Percentiles rank a stretch among this genome's conserved stretches.
These are phyloP conservation scores for Saraca asoca DNA, from an alignment of 331 rosid genomes.

Conservation along the genomic window DNA sequence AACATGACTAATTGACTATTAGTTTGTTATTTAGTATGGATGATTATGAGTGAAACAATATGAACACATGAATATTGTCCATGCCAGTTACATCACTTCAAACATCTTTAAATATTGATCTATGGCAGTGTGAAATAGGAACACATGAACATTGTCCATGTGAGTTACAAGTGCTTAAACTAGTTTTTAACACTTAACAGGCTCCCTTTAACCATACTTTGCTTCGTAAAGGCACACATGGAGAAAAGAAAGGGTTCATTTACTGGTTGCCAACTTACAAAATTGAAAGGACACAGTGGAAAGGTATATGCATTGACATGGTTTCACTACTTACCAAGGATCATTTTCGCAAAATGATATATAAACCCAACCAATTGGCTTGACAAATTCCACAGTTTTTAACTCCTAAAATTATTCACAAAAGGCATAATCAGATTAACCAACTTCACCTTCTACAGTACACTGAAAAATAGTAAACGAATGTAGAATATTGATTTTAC, in stretches of 20 bases:
- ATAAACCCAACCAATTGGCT: conserved; percentile 92
- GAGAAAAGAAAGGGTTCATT: not conserved
- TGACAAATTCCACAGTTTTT: conserved; percentile 76
- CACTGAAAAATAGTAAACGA: not conserved
- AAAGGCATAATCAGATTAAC: conserved; percentile 17
- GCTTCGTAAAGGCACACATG: not conserved
- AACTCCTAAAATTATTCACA: conserved; percentile 64
- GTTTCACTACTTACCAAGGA: conserved; percentile 60
- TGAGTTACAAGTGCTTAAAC: no score
- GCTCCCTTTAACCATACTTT: not conserved
- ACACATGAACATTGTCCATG: no score
- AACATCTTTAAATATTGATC: conserved; percentile 6
- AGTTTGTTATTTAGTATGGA: no score
- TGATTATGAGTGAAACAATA: no score
- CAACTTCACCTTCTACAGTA: conserved; percentile 19
- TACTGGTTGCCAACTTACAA: not conserved
- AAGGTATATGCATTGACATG: not conserved
- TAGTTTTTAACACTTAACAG: not conserved
- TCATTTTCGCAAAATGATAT: conserved; percentile 77
- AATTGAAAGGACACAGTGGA: not conserved
- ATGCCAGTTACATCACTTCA: not conserved
- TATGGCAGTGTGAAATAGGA: not conserved
- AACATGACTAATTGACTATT: no score
- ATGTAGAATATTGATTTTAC: not conserved
- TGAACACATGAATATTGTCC: not conserved